Base-by-base conservation (phyloP, 2,329 filamentous ascomycete genomes). In the Penicillium paneum region DNA sequence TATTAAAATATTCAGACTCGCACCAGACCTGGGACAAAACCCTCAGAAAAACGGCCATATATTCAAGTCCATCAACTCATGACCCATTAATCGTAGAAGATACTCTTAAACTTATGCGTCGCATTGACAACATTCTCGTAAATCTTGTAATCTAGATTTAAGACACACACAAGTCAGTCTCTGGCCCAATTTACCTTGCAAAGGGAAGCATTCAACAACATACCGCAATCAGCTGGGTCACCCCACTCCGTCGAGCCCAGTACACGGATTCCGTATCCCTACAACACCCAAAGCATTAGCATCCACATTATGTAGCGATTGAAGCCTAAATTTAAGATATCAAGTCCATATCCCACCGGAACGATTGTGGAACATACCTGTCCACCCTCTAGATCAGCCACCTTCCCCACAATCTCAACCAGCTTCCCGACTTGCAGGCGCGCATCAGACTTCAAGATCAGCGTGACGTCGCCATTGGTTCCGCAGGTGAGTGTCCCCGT, bases 111-210 rank as follows among this genome's bases (percentile, higher is more conserved):
- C 46, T 86, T 83, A 74, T 97, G 92, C 32, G 91, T 94, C 34
- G 85, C 87, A 54, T 97, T 89, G 15, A 96, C 92, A 3, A 97
- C 88, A 0, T 87, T 84, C 54, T 90, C 85, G 56, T 86, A 88
- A 32, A 90, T 81, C 49, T 80, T 81, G 73, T 89, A 90, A 75
- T 97, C 91, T 93, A 61, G 8, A 24, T 24, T 48, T 8, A 32
- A 2, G 10, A 29, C 4, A 28, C 10, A 5, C 12, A 8, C 3
- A 31, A 43, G 31, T 29, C 26, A 45, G 34, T 42, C n/a, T 35
- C 3, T 8, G 1, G 24, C 12, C 8, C 24, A 17, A 45, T 15
- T 24, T 28, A 29, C n/a, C 17, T 42, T 31, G n/a, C 24, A 11
- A 42, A 49, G n/a, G 28, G 6, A 52, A 55, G 17, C 17, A 44